phyloP scores from a whole-genome alignment of 257 asterid species.

The Capsicum pubescens region DNA sequence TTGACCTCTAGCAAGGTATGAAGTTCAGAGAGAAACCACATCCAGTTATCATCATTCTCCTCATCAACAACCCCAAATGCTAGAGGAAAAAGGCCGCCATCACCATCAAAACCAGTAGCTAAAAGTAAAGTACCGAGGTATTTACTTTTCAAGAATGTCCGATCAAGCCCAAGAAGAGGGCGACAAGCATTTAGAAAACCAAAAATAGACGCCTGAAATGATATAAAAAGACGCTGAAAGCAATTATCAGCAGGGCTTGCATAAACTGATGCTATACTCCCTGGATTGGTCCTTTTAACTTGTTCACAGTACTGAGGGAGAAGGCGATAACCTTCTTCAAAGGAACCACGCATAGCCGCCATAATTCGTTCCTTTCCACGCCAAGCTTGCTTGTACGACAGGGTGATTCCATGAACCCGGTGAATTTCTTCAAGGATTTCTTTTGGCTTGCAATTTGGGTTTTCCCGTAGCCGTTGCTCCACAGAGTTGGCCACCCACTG shows the following conservation, averaged over 20 bases:
- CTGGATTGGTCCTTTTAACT: slow-evolving; percentile 82
- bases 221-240: slow-evolving; percentile 86
- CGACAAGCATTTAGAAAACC: slow-evolving; percentile 93
- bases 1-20: slow-evolving; percentile 82
- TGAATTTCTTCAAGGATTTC: slow-evolving; percentile 96
- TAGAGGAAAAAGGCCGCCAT: slow-evolving; percentile 85
- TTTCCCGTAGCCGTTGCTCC: slow-evolving; percentile 82
- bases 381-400: slow-evolving; percentile 99
- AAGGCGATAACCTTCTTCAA: slow-evolving; percentile 93
- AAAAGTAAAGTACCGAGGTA: slow-evolving; percentile 86
- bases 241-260: slow-evolving; percentile 69
- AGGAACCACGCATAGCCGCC: slow-evolving; percentile 95
- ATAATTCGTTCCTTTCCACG: slow-evolving; percentile 94
- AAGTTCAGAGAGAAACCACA: slow-evolving; percentile 99
- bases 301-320: slow-evolving; percentile 94
- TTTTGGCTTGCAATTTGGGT: slow-evolving; percentile 91
- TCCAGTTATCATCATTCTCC: slow-evolving; percentile 92
- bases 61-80: slow-evolving; percentile 97
- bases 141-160: slow-evolving; percentile 84
- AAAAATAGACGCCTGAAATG: slow-evolving; percentile 87
- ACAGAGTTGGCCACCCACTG: slow-evolving; percentile 98
- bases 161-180: slow-evolving; percentile 90
- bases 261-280: slow-evolving; percentile 87
- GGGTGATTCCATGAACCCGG: slow-evolving; percentile 76
- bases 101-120: slow-evolving; percentile 96